Evolutionary conservation across 768 basidiomycete genomes (phyloP), one percentile per base, ranked within the genome.

Genomic region (Pulveroboletus sp.): DNA sequence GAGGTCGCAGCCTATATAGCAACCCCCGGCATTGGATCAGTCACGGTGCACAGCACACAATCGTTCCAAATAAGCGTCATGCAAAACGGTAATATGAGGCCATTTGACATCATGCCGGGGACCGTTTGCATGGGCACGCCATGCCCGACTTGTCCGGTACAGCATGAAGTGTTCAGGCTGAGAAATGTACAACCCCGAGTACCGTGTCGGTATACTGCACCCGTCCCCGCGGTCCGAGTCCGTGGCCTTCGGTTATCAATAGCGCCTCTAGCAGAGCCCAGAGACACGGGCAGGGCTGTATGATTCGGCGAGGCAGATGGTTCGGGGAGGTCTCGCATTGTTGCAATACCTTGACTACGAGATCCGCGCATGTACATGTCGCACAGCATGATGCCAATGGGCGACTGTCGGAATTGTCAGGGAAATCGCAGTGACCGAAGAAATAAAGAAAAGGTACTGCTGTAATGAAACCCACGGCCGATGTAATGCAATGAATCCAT

Each of bases 1-100:
- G 35, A n/a, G 12, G 17, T 37, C 37, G 49, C 56, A 45, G 44
- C 27, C 29, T 63, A 63, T 63, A 63, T 61, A 63, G 34, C 37
- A 12, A 29, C 17, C 14, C 45, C 43, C 8, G 47, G 12, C 25
- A 55, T 47, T 51, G 39, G 47, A 51, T 56, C 53, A 45, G 21
- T 16, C 16, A 33, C n/a, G n/a, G n/a, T 29, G 40, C 60, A 61
- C 58, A 63, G 60, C 45, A 57, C 25, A 43, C 12, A 19, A 9
- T 20, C 27, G 27, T 48, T 14, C 38, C 14, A 17, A 34, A 40
- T 33, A 43, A 16, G 20, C n/a, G 6, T 23, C 35, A 43, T 38
- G 16, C 49, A n/a, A 37, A 31, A 44, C 55, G 51, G 53, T 27
- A 20, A 20, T 31, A 35, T 7, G 14, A 24, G 33, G 16, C 32